Percentiles rank a stretch among this genome's conserved stretches.
These are phyloP conservation scores for Phaseolus coccineus DNA, from an alignment of 331 rosid genomes.

Conservation along the genomic window DNA sequence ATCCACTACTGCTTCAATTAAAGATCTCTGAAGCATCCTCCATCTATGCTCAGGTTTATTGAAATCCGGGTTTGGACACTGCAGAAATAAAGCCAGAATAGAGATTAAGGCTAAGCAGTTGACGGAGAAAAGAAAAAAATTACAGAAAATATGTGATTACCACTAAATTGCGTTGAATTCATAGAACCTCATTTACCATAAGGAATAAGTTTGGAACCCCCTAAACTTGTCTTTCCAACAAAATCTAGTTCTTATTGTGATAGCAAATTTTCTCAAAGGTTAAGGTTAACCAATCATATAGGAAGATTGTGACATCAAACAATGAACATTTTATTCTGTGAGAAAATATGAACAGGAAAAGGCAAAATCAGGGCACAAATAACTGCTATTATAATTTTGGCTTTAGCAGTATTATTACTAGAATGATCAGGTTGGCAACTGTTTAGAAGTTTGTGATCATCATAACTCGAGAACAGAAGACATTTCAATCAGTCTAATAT, in stretches of 20 bases:
- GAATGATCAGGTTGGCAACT: slow-evolving; percentile 4
- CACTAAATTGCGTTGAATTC: not conserved
- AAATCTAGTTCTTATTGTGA: slow-evolving; percentile 15
- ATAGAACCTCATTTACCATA: slow-evolving; percentile 3
- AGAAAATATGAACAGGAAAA: slow-evolving; percentile 32
- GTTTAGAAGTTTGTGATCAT: slow-evolving; percentile 17
- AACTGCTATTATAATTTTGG: not conserved
- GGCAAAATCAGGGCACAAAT: not conserved
- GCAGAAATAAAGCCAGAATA: slow-evolving; percentile 25
- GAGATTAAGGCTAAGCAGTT: slow-evolving; percentile 20
- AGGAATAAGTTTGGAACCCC: slow-evolving; percentile 4
- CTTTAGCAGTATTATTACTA: not conserved
- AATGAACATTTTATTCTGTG: not conserved
- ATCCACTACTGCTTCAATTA: slow-evolving; percentile 80
- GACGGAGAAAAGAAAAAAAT: slow-evolving; percentile 27
- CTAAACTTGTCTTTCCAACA: not conserved
- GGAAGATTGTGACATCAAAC: slow-evolving; percentile 9
- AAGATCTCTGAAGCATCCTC: slow-evolving; percentile 86
- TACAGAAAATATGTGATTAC: slow-evolving; percentile 10
- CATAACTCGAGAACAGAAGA: not conserved
- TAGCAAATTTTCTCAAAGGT: slow-evolving; percentile 9
- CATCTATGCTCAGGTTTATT: slow-evolving; percentile 87
- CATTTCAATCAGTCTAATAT: not conserved
- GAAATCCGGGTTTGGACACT: slow-evolving; percentile 98
- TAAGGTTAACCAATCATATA: slow-evolving; percentile 9